Percentiles rank a stretch among this genome's conserved stretches.
Conservation (phyloP, 2,329 filamentous ascomycete genomes). For the Zymoseptoria brevis region DNA sequence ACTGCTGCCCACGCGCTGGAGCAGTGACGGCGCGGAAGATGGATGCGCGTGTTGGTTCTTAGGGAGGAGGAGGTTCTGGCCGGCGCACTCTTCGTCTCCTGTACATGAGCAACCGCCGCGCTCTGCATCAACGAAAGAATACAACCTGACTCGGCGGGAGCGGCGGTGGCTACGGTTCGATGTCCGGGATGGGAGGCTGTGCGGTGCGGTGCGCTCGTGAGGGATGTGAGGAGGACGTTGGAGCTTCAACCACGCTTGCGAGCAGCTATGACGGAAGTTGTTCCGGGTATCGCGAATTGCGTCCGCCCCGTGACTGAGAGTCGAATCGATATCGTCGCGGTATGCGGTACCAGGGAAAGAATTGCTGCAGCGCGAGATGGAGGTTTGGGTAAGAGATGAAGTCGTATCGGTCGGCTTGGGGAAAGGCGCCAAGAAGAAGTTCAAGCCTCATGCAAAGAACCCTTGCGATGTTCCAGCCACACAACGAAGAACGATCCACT, state of each 20-base stretch:
- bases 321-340: not conserved
- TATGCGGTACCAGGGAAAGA: not conserved
- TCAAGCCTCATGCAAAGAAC: not conserved
- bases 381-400: not conserved
- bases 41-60: constrained; percentile 19
- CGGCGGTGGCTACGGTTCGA: not conserved
- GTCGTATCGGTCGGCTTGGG: not conserved
- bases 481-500: no score
- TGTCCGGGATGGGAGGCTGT: not conserved
- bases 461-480: not conserved
- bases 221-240: not conserved
- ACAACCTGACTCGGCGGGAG: constrained; percentile 3
- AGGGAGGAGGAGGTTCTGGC: constrained; percentile 38
- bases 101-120: constrained; percentile 38
- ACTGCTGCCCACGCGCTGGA: constrained; percentile 7
- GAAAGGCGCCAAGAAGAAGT: not conserved
- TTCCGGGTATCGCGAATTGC: not conserved
- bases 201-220: not conserved
- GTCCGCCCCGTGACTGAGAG: not conserved
- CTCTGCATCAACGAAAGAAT: constrained; percentile 28
- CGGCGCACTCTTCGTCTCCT: constrained; percentile 41
- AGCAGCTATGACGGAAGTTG: not conserved
- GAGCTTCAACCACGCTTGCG: not conserved
- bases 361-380: not conserved
- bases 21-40: constrained; percentile 18